A percentile compares a stretch with the other conserved stretches of the same genome.
These are phyloP conservation scores for Crataegus laevigata DNA, from an alignment of 306 rosid genomes.

Conservation along the genomic window DNA sequence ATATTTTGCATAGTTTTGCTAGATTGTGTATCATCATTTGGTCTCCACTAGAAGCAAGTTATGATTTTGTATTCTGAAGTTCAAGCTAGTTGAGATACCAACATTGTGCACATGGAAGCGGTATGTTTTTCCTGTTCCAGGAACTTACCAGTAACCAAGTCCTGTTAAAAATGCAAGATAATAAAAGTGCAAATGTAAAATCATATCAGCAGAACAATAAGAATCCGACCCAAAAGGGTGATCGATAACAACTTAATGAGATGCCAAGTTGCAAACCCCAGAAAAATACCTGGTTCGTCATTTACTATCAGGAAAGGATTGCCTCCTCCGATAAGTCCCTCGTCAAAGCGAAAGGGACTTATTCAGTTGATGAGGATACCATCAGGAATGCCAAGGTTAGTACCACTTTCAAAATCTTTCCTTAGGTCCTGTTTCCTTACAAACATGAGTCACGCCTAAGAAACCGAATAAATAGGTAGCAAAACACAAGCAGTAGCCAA, in stretches of 20 bases:
- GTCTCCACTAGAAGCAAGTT: slow-evolving; percentile 75
- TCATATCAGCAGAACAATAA: not conserved
- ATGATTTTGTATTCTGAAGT: slow-evolving; percentile 75
- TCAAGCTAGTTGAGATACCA: slow-evolving; percentile 74
- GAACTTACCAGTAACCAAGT: slow-evolving; percentile 13
- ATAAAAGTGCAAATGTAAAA: not conserved
- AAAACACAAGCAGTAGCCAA: not conserved
- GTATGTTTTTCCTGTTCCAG: slow-evolving; percentile 65
- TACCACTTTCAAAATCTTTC: slow-evolving; percentile 58
- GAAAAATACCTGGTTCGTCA: slow-evolving; percentile 67
- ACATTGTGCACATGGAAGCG: slow-evolving; percentile 76
- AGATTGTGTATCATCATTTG: slow-evolving; percentile 77
- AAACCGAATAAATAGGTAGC: slow-evolving; percentile 7
- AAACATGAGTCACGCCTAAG: slow-evolving; percentile 18
- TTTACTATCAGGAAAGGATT: slow-evolving; percentile 61
- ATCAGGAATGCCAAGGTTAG: slow-evolving; percentile 64
- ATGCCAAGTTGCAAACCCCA: not conserved
- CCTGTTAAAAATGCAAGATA: not conserved
- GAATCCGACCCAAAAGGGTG: not conserved
- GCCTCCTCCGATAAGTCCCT: slow-evolving; percentile 48
- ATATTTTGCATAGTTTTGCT: slow-evolving; percentile 62
- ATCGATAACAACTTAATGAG: not conserved
- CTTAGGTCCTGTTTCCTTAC: slow-evolving; percentile 53
- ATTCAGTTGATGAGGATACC: slow-evolving; percentile 77
- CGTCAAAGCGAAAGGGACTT: slow-evolving; percentile 71